These are phyloP conservation scores for Alternaria ethzedia DNA, from an alignment of 2,329 filamentous ascomycete species.

Conservation along the genomic window DNA sequence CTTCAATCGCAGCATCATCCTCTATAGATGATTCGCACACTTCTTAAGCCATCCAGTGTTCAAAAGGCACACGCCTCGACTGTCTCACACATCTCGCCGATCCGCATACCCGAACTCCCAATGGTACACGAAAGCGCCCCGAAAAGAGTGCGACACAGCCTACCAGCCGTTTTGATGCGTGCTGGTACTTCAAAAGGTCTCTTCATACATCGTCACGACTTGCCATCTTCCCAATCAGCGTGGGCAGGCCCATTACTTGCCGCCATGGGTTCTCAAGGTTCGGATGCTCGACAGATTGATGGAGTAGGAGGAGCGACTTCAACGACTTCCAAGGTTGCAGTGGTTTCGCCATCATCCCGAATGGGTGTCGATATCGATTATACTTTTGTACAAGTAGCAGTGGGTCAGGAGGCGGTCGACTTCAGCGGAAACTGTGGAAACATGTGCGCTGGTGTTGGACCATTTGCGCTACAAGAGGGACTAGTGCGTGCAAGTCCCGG, in stretches of 20 bases:
- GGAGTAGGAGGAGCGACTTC: constrained; percentile 73
- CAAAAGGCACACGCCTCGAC: constrained; percentile 5
- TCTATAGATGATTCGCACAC: constrained; percentile 12
- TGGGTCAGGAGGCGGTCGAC: constrained; percentile 67
- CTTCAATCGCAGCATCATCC: neutral
- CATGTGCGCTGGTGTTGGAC: constrained; percentile 71
- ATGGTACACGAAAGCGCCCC: constrained; percentile 16
- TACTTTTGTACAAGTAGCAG: constrained; percentile 73
- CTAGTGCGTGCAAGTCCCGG: constrained; percentile 50
- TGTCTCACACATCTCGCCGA: constrained; percentile 1
- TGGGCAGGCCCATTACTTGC: constrained; percentile 63
- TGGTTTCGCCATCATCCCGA: constrained; percentile 61
- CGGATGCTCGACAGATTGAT: constrained; percentile 71
- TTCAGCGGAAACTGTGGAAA: constrained; percentile 76
- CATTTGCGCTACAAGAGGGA: constrained; percentile 64
- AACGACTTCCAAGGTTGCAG: constrained; percentile 71
- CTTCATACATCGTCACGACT: constrained; percentile 56
- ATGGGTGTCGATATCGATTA: constrained; percentile 66
- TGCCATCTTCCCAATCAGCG: constrained; percentile 54
- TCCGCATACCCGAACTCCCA: constrained; percentile 8
- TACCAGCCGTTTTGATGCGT: constrained; percentile 50
- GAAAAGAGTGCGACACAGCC: constrained; percentile 23
- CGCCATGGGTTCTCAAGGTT: constrained; percentile 69
- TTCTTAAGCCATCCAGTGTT: neutral
- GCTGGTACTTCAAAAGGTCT: constrained; percentile 51